Evolutionary conservation across 805 yeast genomes (phyloP), one percentile per base, ranked within the genome.

Genomic region (Saturnispora serradocipensis): DNA sequence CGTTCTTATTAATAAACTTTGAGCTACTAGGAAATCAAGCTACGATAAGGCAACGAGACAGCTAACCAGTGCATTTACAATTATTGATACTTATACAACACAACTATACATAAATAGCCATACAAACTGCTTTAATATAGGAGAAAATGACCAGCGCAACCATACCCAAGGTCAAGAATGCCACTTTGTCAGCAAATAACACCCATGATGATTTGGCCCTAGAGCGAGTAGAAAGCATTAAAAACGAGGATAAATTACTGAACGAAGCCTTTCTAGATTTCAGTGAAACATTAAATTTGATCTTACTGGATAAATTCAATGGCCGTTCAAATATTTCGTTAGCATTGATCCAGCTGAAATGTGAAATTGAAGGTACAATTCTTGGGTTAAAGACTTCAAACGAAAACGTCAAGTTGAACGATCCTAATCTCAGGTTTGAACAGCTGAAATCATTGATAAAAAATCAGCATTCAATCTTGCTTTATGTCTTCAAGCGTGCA

Each of bases 401-500:
- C 15, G 6, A 34, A 27, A 36, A 51, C 16, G 27, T 49, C 6
- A 30, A 22, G 20, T 18, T 49, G 30, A 20, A 34, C n/a, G 47
- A 49, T 28, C 36, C 47, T 11, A 18, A 34, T 18, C 36, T 36
- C 6, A 34, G 39, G 9, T 39, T 43, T 43, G 38, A 43, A 36
- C 36, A 44, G 30, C 35, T 49, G 20, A 15, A 44, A 36, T 5
- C n/a, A 7, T 38, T 27, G 7, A 44, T 49, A 6, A 49, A 43
- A 35, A 36, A 36, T 13, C 52, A 49, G 27, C 52, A 49, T 36
- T 49, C 52, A n/a, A 36, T 43, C 3, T 38, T 49, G 34, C 35
- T 49, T 3, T 49, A 49, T 38, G 32, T 49, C 4, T 49, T 49
- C n/a, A 49, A 49, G 28, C 24, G 52, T 20, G 44, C 52, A 20